Evolutionary conservation across 2,329 filamentous ascomycete species (phyloP).

Genomic region (Trichoderma sp.): DNA sequence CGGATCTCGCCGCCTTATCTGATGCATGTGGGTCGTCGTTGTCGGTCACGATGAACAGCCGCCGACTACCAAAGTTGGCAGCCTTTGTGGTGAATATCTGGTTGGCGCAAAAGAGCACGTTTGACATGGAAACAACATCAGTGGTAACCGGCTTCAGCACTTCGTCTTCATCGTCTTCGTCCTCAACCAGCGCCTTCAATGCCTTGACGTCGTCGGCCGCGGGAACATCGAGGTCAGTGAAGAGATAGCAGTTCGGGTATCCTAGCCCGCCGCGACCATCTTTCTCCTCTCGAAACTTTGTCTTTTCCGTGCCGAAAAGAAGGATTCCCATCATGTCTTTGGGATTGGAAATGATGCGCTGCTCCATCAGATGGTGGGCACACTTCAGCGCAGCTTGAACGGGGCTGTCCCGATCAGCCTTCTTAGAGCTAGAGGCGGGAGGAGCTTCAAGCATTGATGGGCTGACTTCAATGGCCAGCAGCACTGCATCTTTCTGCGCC

Average conservation of each 20-base stretch:
- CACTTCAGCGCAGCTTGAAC: slow-evolving; percentile 86
- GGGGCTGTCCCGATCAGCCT: slow-evolving; percentile 75
- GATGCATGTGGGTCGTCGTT: slow-evolving; percentile 80
- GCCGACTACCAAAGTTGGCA: slow-evolving; percentile 87
- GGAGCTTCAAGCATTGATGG: slow-evolving; percentile 78
- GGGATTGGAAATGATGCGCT: slow-evolving; percentile 95
- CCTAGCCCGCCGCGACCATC: slow-evolving; percentile 60
- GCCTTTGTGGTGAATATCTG: slow-evolving; percentile 95
- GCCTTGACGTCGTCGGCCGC: slow-evolving; percentile 83
- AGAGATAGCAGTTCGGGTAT: slow-evolving; percentile 91
- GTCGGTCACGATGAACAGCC: slow-evolving; percentile 95
- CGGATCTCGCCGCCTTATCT: slow-evolving; percentile 71
- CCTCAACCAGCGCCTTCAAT: slow-evolving; percentile 73
- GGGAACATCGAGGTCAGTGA: slow-evolving; percentile 85
- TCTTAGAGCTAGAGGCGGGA: slow-evolving; percentile 66
- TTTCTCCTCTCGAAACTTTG: slow-evolving; percentile 72
- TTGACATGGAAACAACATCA: slow-evolving; percentile 77
- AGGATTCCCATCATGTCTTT: slow-evolving; percentile 97
- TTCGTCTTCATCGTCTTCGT: slow-evolving; percentile 69
- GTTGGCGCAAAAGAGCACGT: slow-evolving; percentile 91
- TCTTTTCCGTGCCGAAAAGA: slow-evolving; percentile 85
- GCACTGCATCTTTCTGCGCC: slow-evolving; percentile 92
- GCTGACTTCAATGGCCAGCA: slow-evolving; percentile 93
- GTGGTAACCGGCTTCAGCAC: slow-evolving; percentile 68
- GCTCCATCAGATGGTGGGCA: slow-evolving; percentile 93